These are phyloP conservation scores for Teratosphaeria zuluensis DNA, from an alignment of 2,329 filamentous ascomycete species.

Conservation along the genomic window DNA sequence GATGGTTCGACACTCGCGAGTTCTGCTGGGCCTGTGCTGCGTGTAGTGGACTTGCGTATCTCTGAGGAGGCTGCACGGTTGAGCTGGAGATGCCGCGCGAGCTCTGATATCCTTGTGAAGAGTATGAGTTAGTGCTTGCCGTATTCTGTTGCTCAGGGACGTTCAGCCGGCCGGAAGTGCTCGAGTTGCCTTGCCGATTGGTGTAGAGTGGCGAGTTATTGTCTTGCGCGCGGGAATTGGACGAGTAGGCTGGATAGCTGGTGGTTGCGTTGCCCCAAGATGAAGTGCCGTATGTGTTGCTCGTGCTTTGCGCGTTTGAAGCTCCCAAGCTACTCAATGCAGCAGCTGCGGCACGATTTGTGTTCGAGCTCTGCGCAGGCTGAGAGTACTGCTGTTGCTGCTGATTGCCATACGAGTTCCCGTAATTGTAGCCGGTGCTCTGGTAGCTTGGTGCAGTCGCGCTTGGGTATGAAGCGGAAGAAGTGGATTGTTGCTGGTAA, in stretches of 20 bases:
- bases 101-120: constrained; percentile 11
- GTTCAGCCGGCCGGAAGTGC: constrained; percentile 14
- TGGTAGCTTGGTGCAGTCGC: constrained; percentile 3
- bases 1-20: constrained; percentile 14
- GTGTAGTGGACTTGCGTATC: constrained; percentile 22
- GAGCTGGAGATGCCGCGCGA: constrained; percentile 7
- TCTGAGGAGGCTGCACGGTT: constrained; percentile 13
- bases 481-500: constrained; percentile 10
- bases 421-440: constrained; percentile 8
- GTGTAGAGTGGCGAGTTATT: constrained; percentile 18
- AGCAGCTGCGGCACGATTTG: constrained; percentile 11
- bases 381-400: constrained; percentile 7
- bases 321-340: constrained; percentile 15
- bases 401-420: constrained; percentile 8
- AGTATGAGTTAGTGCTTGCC: constrained; percentile 5
- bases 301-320: constrained; percentile 4
- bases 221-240: constrained; percentile 10
- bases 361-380: constrained; percentile 7
- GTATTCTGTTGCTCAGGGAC: constrained; percentile 14
- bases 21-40: constrained; percentile 20
- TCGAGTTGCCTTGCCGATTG: constrained; percentile 6
- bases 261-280: constrained; percentile 4
- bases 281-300: constrained; percentile 9
- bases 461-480: constrained; percentile 4
- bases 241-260: constrained; percentile 4